A percentile compares a stretch with the other conserved stretches of the same genome.
phyloP scores from a whole-genome alignment of 164 flowering plant genomes.

The Umbellularia californica region DNA sequence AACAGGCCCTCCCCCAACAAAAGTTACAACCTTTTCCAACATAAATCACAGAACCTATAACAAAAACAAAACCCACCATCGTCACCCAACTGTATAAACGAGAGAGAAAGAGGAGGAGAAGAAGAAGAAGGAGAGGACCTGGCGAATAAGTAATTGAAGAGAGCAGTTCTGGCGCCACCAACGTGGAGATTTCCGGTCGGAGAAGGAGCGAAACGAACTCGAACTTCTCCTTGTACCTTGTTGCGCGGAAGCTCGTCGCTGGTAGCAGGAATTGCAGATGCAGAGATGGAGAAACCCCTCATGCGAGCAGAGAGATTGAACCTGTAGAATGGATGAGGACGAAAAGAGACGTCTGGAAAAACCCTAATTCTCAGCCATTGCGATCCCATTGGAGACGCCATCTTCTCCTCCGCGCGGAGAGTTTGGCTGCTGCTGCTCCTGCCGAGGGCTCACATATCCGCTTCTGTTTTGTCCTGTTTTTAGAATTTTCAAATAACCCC shows the following conservation, averaged over 20 bases:
- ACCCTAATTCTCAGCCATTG: slow-evolving; percentile 41
- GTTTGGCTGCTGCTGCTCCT: no score
- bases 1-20: no score
- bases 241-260: slow-evolving; percentile 11
- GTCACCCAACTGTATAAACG: background rate
- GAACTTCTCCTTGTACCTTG: slow-evolving; percentile 39
- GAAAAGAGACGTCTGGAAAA: slow-evolving; percentile 34
- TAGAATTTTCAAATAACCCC: no score
- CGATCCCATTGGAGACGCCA: slow-evolving; percentile 36
- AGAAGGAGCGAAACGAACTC: slow-evolving; percentile 95
- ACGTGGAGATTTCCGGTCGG: slow-evolving; percentile 97
- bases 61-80: background rate
- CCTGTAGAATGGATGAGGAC: slow-evolving; percentile 13
- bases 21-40: no score
- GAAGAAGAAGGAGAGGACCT: slow-evolving; percentile 34
- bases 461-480: no score
- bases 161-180: slow-evolving; percentile 95
- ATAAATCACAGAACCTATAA: no score
- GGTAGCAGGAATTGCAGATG: slow-evolving; percentile 13
- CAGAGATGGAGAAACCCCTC: slow-evolving; percentile 32
- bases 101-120: background rate
- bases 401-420: slow-evolving; percentile 1
- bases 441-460: no score
- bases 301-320: slow-evolving; percentile 2
- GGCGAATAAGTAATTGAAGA: slow-evolving; percentile 88